Evolutionary conservation across 2,329 filamentous ascomycete species (phyloP).

Genomic region (Claviceps arundinis): DNA sequence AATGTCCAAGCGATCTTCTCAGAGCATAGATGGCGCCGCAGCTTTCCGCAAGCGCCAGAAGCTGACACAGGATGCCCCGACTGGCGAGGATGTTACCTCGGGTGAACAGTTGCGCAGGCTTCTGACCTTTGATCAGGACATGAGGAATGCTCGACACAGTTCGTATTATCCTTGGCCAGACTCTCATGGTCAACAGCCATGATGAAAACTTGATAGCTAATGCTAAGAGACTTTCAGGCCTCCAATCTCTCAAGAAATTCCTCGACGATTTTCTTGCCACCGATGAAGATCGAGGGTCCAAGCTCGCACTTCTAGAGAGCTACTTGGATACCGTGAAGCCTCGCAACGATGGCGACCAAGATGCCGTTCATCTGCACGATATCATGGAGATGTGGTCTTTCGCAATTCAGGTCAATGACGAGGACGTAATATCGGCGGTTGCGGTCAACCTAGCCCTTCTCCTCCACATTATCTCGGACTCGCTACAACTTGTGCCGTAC

Average conservation of each 20-base stretch:
- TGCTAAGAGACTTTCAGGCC: conserved; percentile 28
- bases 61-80: conserved; percentile 41
- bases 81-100: conserved; percentile 48
- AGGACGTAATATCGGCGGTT: conserved; percentile 67
- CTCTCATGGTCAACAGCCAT: background rate
- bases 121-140: conserved; percentile 58
- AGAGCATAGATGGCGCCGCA: conserved; percentile 25
- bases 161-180: conserved; percentile 10
- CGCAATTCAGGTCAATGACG: conserved; percentile 66
- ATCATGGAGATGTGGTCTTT: conserved; percentile 82
- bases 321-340: conserved; percentile 50
- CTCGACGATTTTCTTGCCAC: conserved; percentile 51
- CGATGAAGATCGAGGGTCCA: conserved; percentile 26
- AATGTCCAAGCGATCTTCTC: conserved; percentile 33
- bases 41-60: conserved; percentile 40
- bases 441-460: conserved; percentile 72
- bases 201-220: background rate
- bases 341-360: conserved; percentile 25
- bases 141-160: conserved; percentile 54
- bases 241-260: conserved; percentile 57
- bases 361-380: conserved; percentile 56
- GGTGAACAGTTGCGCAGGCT: conserved; percentile 55
- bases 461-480: conserved; percentile 61
- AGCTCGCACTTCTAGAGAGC: conserved; percentile 48
- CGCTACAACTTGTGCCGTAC: conserved; percentile 60